Evolutionary conservation across 2,329 filamentous ascomycete species (phyloP), one percentile per base, ranked within the genome.

Genomic region (Gyromitra esculenta): DNA sequence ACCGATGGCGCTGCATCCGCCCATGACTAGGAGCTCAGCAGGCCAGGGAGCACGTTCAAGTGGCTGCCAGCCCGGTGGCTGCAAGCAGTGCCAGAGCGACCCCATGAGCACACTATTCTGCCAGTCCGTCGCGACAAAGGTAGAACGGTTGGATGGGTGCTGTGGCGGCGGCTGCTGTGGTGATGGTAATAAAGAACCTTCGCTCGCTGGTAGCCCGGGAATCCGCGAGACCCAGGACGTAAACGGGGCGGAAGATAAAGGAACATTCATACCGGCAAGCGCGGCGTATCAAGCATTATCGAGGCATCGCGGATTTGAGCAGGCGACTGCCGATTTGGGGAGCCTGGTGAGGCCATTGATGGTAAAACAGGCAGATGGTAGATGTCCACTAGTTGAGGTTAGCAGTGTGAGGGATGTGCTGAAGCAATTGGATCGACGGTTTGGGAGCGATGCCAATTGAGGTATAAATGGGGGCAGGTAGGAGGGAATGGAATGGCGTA

Each of bases 101-200:
- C 92, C 92, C 18, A 91, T 91, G 82, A 93, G 92, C 1, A 92
- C 91, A 0, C 88, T 94, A 48, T 96, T 96, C 85, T 96, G 92
- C 84, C 91, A 92, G 78, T 91, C 92, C 9, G 88, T 95, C 67
- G 91, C 92, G 31, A 92, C 92, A 7, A 76, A 72, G 13, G 63
- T 77, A n/a, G 75, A 41, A 9, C 66, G 37, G 21, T 48, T 41
- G 35, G 68, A 25, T 52, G 79, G 77, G 15, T 81, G 80, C 67
- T 81, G 80, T 52, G 79, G 80, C 8, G 79, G 79, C 31, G 78
- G 77, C 13, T 76, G 76, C 13, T 80, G 79, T 13, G 78, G 79
- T 37, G 59, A 62, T 9, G 45, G 25, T 21, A 48, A 31, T 21
- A 52, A 43, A 6, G 31, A 66, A 9, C 7, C 18, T 35, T 45